These are phyloP conservation scores for Simmondsia chinensis DNA, from an alignment of 148 eudicot species.

Conservation along the genomic window DNA sequence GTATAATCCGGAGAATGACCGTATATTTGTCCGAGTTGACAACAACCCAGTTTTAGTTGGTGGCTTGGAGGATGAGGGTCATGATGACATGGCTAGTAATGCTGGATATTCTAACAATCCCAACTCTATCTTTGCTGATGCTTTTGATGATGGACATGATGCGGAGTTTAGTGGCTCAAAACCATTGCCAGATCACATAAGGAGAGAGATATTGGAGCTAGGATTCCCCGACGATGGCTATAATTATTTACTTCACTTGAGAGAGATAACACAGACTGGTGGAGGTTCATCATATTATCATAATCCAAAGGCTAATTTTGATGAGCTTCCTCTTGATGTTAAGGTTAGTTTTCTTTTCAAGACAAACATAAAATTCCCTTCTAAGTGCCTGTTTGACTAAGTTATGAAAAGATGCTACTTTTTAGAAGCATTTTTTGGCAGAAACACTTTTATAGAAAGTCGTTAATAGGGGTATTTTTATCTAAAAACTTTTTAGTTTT, in stretches of 20 bases:
- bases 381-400: too few relatives aligned
- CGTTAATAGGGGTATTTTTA: too few relatives aligned
- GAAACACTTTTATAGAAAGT: too few relatives aligned
- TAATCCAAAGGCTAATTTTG: constrained; percentile 63
- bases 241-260: constrained; percentile 71
- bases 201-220: constrained; percentile 81
- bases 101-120: constrained; percentile 16
- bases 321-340: constrained; percentile 56
- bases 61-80: constrained; percentile 24
- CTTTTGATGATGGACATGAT: constrained; percentile 40
- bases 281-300: constrained; percentile 66
- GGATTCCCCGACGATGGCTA: constrained; percentile 99
- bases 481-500: too few relatives aligned
- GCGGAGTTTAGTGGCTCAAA: constrained; percentile 13
- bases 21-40: constrained; percentile 78
- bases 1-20: constrained; percentile 47
- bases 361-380: too few relatives aligned
- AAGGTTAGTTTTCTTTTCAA: constrained; percentile 41
- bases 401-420: too few relatives aligned
- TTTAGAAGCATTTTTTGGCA: too few relatives aligned
- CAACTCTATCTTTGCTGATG: constrained; percentile 50
- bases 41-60: constrained; percentile 37
- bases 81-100: constrained; percentile 6
- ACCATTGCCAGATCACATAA: constrained; percentile 47
- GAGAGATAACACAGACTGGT: constrained; percentile 80